Conservation (phyloP, 495 filamentous ascomycete genomes). For the Talaromyces proteolyticus region DNA sequence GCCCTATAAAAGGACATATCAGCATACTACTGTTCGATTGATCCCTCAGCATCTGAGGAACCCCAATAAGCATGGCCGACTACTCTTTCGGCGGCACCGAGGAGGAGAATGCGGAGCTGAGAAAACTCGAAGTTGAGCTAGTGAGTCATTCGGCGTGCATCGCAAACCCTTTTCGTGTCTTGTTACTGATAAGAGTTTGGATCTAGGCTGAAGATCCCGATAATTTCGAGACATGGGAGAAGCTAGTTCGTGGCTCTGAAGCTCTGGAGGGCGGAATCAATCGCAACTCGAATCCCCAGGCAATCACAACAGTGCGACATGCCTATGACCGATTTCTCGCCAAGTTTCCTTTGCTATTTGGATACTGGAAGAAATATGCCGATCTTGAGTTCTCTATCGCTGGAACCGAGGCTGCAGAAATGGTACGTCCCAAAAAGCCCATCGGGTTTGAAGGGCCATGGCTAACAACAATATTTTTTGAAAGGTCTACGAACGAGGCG, state of each 20-base stretch:
- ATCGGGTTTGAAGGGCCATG: no score
- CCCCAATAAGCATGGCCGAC: constrained; percentile 42
- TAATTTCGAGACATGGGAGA: constrained; percentile 94
- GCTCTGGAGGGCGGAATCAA: constrained; percentile 88
- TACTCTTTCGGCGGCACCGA: constrained; percentile 70
- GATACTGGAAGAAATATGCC: constrained; percentile 99
- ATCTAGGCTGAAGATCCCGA: constrained; percentile 67
- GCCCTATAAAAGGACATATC: no score
- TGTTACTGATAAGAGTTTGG: constrained; percentile 5
- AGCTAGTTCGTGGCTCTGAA: constrained; percentile 77
- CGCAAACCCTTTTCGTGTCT: background rate
- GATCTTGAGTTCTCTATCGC: constrained; percentile 95
- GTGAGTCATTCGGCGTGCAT: constrained; percentile 46
- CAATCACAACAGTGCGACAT: constrained; percentile 76
- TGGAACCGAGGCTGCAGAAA: constrained; percentile 94
- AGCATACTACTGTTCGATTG: no score
- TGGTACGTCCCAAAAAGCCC: constrained; percentile 52
- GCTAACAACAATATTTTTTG: background rate
- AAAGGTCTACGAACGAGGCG: constrained; percentile 90
- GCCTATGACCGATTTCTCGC: constrained; percentile 89
- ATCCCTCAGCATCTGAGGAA: background rate
- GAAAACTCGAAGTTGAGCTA: constrained; percentile 69
- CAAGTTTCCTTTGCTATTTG: constrained; percentile 93
- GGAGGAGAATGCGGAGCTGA: constrained; percentile 81
- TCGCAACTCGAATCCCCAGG: constrained; percentile 91